Evolutionary conservation across 148 eudicot genomes (phyloP).

Genomic region (Camellia sinensis): DNA sequence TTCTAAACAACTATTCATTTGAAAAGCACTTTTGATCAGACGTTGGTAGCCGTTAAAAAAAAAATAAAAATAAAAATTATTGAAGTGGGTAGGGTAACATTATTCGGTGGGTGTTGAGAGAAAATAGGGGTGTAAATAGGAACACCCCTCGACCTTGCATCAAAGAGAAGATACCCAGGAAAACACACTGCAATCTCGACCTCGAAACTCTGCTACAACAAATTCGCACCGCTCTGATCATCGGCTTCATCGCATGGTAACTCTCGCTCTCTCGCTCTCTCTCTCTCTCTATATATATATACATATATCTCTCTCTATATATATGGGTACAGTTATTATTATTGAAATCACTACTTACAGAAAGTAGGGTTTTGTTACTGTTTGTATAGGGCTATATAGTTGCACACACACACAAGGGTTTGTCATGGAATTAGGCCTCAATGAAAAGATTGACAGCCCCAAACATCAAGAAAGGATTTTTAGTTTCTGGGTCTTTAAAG

Average conservation of each 20-base stretch:
- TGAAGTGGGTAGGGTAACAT: too few relatives aligned
- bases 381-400: background rate
- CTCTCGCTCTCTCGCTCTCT: background rate
- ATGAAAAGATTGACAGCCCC: background rate
- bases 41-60: too few relatives aligned
- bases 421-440: background rate
- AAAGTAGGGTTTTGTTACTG: background rate
- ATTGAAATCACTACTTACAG: background rate
- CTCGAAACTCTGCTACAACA: background rate
- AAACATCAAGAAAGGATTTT: background rate
- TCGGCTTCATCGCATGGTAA: background rate
- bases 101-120: too few relatives aligned
- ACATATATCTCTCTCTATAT: background rate
- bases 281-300: background rate
- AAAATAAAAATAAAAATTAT: too few relatives aligned
- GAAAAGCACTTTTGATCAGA: too few relatives aligned
- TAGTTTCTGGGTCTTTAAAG: background rate
- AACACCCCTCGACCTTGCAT: too few relatives aligned
- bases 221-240: background rate
- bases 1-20: too few relatives aligned
- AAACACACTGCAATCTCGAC: too few relatives aligned
- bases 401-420: background rate
- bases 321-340: background rate
- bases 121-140: too few relatives aligned
- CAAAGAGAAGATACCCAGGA: too few relatives aligned